These are phyloP conservation scores for Boletus patriciae DNA, from an alignment of 768 basidiomycete species.

Conservation along the genomic window DNA sequence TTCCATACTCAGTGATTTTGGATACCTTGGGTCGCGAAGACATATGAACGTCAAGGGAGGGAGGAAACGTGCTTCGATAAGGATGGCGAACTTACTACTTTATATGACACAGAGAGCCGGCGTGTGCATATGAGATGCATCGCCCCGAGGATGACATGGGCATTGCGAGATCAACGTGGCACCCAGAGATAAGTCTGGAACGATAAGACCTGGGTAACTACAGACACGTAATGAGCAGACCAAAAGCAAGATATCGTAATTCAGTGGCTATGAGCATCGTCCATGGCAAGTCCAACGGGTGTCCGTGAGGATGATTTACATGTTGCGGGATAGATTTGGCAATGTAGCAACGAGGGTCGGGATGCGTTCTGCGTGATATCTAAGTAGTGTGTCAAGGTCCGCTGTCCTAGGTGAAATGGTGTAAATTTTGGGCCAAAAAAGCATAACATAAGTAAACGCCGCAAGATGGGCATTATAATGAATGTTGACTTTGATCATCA, in stretches of 20 bases:
- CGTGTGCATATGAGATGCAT: neutral
- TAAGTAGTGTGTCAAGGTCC: constrained; percentile 16
- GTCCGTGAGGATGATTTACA: constrained; percentile 23
- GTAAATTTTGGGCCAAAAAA: constrained; percentile 3
- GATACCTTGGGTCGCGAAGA: constrained; percentile 46
- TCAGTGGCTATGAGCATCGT: constrained; percentile 9
- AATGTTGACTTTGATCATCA: constrained; percentile 41
- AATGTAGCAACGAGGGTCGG: constrained; percentile 10
- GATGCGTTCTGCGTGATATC: constrained; percentile 14
- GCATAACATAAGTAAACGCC: constrained; percentile 9
- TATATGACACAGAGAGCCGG: neutral
- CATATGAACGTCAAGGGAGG: constrained; percentile 33
- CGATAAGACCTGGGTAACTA: constrained; percentile 12
- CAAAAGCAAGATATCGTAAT: constrained; percentile 1
- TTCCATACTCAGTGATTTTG: constrained; percentile 53
- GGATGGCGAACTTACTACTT: constrained; percentile 6
- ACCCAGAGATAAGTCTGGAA: constrained; percentile 8
- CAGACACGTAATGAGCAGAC: constrained; percentile 6
- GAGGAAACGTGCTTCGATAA: neutral
- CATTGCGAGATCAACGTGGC: neutral
- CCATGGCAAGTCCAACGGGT: constrained; percentile 12
- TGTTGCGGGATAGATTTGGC: constrained; percentile 11
- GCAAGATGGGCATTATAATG: constrained; percentile 14
- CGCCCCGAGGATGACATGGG: neutral
- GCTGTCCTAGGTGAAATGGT: neutral